Base-by-base conservation (phyloP, 371 early-diverging fungal genomes). In the Mucor plumbeus region DNA sequence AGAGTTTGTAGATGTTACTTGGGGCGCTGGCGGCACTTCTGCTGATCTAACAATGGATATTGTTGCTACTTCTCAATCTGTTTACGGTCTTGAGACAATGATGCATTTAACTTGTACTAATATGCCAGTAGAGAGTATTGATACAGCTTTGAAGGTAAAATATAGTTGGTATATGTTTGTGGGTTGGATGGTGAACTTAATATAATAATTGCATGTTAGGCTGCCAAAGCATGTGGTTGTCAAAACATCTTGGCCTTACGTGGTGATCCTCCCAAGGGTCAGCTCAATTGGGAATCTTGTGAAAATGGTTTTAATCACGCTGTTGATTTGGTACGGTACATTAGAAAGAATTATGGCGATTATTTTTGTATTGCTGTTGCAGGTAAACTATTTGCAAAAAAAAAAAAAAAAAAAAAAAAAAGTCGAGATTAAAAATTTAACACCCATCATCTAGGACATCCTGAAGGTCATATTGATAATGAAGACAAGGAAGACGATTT, bases 101-200 rank as follows among this genome's bases (percentile, higher is more conserved):
- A 97, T 97, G 98, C 98, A 97, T 73, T 86, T 97, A 78, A 97
- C 97, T 11, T 97, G 98, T 84, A 96, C 97, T 67, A 97, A 96
- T 82, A 97, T 95, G 92, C 93, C 94, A 39, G 84, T 90, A 7
- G 91, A 89, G 62, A 92, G 92, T 78, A 91, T 97, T 71, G 93
- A 95, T 76, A 70, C 64, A 61, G 98, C 97, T 5, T 84, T 97
- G 55, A 76, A 77, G 74, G 89, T 88, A 79, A 65, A 19, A 9
- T 14, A 34, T n/a, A 6, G 7, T 1, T n/a, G 44, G 44, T n/a
- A 17, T 14, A 17, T 14, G 44, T 44, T 7, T 44, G 44, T 44
- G n/a, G 7, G 17, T n/a, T 7, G 38, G 11, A 4, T 26, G 3
- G 26, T 39, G 50, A 35, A 7, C 56, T 26, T 4, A 26, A 40